These are phyloP conservation scores for Ceratobasidium sp. DNA, from an alignment of 1,284 basidiomycete genomes.

Conservation along the genomic window DNA sequence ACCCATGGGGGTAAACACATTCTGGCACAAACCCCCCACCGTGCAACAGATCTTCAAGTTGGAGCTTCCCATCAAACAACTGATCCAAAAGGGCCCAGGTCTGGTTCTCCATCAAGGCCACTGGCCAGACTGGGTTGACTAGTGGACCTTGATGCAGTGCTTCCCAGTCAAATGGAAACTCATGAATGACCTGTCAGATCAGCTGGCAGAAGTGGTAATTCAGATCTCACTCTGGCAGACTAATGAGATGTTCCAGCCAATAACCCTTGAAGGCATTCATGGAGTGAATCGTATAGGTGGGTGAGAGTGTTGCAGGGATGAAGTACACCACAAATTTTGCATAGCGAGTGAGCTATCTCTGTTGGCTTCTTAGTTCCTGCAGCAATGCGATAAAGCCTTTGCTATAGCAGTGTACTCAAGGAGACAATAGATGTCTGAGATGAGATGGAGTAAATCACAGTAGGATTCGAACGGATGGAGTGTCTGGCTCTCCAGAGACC, in stretches of 20 bases:
- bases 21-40: neutral
- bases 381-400: too few species aligned
- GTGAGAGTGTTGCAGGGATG: neutral
- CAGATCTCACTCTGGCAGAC: neutral
- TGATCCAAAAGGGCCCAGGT: neutral
- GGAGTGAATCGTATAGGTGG: neutral
- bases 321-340: too few species aligned
- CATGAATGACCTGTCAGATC: constrained; percentile 11
- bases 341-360: too few species aligned
- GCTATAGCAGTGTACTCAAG: too few species aligned
- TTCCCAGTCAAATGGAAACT: neutral
- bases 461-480: too few species aligned
- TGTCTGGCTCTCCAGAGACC: too few species aligned
- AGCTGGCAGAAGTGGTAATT: constrained; percentile 2
- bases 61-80: neutral
- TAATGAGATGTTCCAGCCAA: neutral
- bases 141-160: neutral
- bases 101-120: neutral
- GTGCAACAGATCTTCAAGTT: neutral
- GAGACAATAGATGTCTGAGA: too few species aligned
- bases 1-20: constrained; percentile 13
- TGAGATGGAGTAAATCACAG: too few species aligned
- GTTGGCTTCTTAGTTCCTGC: too few species aligned
- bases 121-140: neutral
- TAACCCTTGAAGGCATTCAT: neutral